phyloP scores from a whole-genome alignment of 768 basidiomycete genomes.

The Tulasnella sp. region DNA sequence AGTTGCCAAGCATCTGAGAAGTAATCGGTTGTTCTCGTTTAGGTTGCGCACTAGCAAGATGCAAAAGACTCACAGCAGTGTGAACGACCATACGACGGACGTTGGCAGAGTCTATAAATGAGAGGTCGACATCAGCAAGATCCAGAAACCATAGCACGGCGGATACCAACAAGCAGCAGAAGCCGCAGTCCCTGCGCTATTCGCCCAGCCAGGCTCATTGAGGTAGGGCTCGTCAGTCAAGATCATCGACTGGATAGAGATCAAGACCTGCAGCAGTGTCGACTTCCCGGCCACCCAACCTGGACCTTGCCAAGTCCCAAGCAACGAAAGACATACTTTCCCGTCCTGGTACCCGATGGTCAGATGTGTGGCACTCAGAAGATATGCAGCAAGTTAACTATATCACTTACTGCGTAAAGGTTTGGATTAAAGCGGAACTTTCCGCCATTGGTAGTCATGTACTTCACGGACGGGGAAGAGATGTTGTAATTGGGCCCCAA shows the following conservation, averaged over 20 bases:
- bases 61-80: slow-evolving; percentile 51
- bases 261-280: slow-evolving; percentile 81
- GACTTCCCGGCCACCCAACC: slow-evolving; percentile 89
- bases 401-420: slow-evolving; percentile 62
- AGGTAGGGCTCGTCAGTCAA: slow-evolving; percentile 87
- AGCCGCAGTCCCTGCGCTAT: slow-evolving; percentile 55
- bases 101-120: slow-evolving; percentile 67
- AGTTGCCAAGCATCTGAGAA: slow-evolving; percentile 67
- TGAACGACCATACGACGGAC: slow-evolving; percentile 85
- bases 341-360: too few relatives aligned
- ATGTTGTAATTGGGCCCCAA: slow-evolving; percentile 75
- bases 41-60: neutral
- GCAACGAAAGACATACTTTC: slow-evolving; percentile 84
- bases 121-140: neutral
- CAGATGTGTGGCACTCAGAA: too few relatives aligned
- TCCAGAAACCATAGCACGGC: neutral
- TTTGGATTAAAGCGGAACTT: slow-evolving; percentile 92
- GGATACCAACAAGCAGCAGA: slow-evolving; percentile 58
- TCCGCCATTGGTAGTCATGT: slow-evolving; percentile 49
- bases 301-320: slow-evolving; percentile 89
- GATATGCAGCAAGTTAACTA: neutral
- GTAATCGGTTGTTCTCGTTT: neutral
- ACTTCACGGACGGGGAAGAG: neutral
- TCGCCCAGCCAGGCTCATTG: slow-evolving; percentile 86
- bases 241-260: slow-evolving; percentile 96